Evolutionary conservation across 331 rosid genomes (phyloP).

Genomic region (Quercus lobata): DNA sequence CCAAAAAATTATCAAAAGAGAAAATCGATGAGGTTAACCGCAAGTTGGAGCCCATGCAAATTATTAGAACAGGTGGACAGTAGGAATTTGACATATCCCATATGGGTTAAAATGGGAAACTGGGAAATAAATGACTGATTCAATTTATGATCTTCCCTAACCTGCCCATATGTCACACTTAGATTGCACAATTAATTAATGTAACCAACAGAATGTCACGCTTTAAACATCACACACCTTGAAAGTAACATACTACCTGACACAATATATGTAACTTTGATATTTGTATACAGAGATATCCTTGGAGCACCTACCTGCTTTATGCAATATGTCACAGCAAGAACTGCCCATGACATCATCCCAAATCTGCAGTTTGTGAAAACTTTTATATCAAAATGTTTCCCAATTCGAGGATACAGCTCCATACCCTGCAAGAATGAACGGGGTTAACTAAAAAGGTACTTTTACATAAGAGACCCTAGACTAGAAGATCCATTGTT

Average conservation of each 20-base stretch:
- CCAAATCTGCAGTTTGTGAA: slow-evolving; percentile 99
- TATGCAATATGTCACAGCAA: slow-evolving; percentile 93
- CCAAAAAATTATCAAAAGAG: neutral
- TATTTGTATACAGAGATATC: neutral
- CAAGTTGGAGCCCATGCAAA: no score
- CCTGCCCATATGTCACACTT: no score
- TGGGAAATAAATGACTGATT: no score
- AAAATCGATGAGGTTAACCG: no score
- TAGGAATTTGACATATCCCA: no score
- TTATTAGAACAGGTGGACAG: no score
- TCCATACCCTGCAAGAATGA: slow-evolving; percentile 85
- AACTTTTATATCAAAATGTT: slow-evolving; percentile 84
- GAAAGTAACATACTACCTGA: neutral
- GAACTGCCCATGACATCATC: slow-evolving; percentile 99
- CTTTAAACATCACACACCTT: neutral
- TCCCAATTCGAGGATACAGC: slow-evolving; percentile 93
- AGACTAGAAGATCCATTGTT: neutral
- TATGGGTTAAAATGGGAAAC: no score
- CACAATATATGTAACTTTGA: neutral
- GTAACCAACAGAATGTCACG: neutral
- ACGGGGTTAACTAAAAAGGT: neutral
- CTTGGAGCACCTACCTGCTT: slow-evolving; percentile 67
- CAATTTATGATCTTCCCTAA: no score
- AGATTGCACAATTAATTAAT: neutral
- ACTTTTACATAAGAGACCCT: slow-evolving; percentile 4